These are phyloP conservation scores for Macrolepiota albuminosa DNA, from an alignment of 768 basidiomycete species.

Conservation along the genomic window DNA sequence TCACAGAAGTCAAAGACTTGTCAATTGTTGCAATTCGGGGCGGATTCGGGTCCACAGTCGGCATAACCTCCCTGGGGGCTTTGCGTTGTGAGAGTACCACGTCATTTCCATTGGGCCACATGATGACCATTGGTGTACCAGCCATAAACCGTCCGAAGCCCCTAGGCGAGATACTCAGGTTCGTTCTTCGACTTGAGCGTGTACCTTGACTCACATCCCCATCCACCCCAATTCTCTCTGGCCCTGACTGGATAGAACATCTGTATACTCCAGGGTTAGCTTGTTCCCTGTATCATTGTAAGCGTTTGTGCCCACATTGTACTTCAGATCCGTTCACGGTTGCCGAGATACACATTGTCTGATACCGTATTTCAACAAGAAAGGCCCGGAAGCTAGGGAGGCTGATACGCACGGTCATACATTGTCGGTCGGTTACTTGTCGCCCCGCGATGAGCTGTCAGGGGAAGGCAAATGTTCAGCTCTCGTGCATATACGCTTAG, in stretches of 20 bases:
- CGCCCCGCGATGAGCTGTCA: conserved; percentile 9
- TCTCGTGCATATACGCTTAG: background rate
- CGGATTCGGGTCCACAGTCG: conserved; percentile 48
- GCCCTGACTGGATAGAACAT: conserved; percentile 43
- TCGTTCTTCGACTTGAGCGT: background rate
- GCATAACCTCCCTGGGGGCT: conserved; percentile 49
- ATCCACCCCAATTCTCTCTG: conserved; percentile 47
- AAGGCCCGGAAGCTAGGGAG: background rate
- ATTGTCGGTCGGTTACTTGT: conserved; percentile 13
- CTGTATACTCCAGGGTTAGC: conserved; percentile 21
- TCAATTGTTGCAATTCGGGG: conserved; percentile 43
- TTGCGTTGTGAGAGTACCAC: conserved; percentile 64
- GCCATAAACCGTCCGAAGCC: conserved; percentile 57
- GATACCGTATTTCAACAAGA: conserved; percentile 1
- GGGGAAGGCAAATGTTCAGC: background rate
- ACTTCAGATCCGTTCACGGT: conserved; percentile 41
- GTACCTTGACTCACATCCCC: conserved; percentile 42
- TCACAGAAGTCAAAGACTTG: conserved; percentile 32
- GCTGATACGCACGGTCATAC: conserved; percentile 17
- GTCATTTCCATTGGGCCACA: conserved; percentile 65
- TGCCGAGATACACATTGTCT: conserved; percentile 47
- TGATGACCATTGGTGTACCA: conserved; percentile 63
- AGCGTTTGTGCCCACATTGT: conserved; percentile 27
- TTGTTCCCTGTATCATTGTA: background rate
- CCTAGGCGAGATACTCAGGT: conserved; percentile 26